phyloP scores from a whole-genome alignment of 805 yeast species.

The Wickerhamomyces hampshirensis region DNA sequence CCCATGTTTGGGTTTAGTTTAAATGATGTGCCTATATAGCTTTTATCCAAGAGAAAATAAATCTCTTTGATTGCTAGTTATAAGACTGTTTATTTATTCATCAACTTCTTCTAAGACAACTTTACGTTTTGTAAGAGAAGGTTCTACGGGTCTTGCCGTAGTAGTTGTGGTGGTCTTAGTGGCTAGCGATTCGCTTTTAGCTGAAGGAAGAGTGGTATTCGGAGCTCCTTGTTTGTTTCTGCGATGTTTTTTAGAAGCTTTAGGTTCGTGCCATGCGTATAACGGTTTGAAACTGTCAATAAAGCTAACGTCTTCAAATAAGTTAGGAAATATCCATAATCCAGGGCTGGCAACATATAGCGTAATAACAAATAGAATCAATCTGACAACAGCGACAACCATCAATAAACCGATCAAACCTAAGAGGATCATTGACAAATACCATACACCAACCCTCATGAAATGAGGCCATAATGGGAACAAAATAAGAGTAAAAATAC shows the following conservation, averaged over 20 bases:
- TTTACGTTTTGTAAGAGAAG: constrained; percentile 18
- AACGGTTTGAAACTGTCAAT: constrained; percentile 86
- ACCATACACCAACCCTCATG: constrained; percentile 90
- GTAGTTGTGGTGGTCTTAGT: constrained; percentile 6
- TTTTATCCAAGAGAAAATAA: no score
- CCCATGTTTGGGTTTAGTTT: no score
- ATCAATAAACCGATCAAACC: constrained; percentile 74
- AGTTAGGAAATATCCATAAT: constrained; percentile 94
- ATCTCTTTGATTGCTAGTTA: no score
- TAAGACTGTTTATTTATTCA: no score
- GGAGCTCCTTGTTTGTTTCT: constrained; percentile 12
- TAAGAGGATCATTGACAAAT: constrained; percentile 70
- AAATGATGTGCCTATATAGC: no score
- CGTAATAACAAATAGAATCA: constrained; percentile 61
- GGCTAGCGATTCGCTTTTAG: constrained; percentile 6
- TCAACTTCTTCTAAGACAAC: constrained; percentile 29
- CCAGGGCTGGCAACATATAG: constrained; percentile 60
- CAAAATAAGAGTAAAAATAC: constrained; percentile 60
- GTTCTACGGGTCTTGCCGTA: constrained; percentile 5
- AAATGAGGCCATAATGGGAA: constrained; percentile 95
- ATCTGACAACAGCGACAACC: constrained; percentile 70
- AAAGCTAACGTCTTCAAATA: constrained; percentile 93
- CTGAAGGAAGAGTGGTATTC: constrained; percentile 2
- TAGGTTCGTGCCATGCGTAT: constrained; percentile 46
- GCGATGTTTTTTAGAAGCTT: constrained; percentile 15